Evolutionary conservation across 1,139 yeast genomes (phyloP).

Genomic region (Hyphopichia burtonii): DNA sequence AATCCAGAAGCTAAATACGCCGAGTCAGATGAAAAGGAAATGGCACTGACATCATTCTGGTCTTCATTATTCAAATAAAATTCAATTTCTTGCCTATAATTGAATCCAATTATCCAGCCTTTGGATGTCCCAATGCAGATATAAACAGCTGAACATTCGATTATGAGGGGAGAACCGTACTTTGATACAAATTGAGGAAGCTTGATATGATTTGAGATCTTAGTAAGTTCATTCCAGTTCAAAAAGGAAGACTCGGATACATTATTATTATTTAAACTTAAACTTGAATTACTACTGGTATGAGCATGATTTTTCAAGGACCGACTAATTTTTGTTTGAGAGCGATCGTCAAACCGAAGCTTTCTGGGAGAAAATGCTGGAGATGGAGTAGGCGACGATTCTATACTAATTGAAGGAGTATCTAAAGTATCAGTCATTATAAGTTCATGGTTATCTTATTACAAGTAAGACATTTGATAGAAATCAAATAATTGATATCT

Average conservation of each 20-base stretch:
- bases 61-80: conserved; percentile 26
- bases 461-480: no score
- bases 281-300: neutral
- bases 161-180: conserved; percentile 51
- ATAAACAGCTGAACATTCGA: conserved; percentile 47
- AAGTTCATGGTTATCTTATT: neutral
- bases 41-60: conserved; percentile 20
- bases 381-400: conserved; percentile 1
- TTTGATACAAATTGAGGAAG: conserved; percentile 21
- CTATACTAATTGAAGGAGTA: conserved; percentile 6
- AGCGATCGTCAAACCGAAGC: conserved; percentile 38
- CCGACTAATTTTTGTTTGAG: conserved; percentile 29
- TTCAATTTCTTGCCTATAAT: conserved; percentile 56
- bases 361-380: conserved; percentile 12
- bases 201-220: conserved; percentile 19
- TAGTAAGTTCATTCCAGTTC: conserved; percentile 26
- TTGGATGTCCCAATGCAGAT: conserved; percentile 63
- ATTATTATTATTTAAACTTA: neutral
- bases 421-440: neutral
- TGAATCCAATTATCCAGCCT: conserved; percentile 61
- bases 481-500: no score
- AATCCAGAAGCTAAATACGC: conserved; percentile 34
- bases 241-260: conserved; percentile 7
- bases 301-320: conserved; percentile 13
- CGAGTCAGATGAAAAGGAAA: conserved; percentile 42